These are phyloP conservation scores for Pseudogymnoascus sp. DNA, from an alignment of 2,329 filamentous ascomycete species.

Conservation along the genomic window DNA sequence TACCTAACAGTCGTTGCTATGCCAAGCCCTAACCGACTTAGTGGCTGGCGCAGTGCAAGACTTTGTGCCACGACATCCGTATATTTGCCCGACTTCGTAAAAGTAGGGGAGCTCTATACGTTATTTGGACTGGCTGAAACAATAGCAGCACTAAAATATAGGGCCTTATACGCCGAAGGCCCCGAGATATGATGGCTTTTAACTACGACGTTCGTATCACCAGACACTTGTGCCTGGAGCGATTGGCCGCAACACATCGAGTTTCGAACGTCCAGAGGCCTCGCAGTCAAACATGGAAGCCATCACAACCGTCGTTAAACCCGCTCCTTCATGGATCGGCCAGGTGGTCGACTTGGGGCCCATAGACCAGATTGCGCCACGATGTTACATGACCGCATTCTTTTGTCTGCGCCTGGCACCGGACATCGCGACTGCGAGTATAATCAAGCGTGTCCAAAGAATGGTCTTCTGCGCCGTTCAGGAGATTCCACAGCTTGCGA, in stretches of 20 bases:
- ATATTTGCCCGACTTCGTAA: background rate
- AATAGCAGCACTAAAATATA: background rate
- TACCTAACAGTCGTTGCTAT: too few relatives aligned
- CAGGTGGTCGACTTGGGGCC: conserved; percentile 1
- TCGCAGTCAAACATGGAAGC: background rate
- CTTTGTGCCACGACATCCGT: background rate
- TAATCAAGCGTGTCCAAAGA: background rate
- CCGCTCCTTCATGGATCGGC: background rate
- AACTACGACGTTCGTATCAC: background rate
- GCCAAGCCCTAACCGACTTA: too few relatives aligned
- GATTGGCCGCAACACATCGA: background rate
- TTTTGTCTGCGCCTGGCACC: background rate
- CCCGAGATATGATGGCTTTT: background rate
- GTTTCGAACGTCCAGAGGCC: background rate
- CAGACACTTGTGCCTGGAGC: too few relatives aligned
- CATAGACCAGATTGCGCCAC: conserved; percentile 7
- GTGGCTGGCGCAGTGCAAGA: too few relatives aligned
- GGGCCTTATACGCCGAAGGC: background rate
- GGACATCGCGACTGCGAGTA: background rate
- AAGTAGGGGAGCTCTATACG: background rate
- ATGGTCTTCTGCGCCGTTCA: background rate
- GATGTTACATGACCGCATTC: background rate
- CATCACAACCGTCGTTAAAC: background rate
- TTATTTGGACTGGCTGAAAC: background rate
- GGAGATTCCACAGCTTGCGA: conserved; percentile 2